phyloP scores from a whole-genome alignment of 1,284 basidiomycete genomes.

The Rugosomyces carneus region DNA sequence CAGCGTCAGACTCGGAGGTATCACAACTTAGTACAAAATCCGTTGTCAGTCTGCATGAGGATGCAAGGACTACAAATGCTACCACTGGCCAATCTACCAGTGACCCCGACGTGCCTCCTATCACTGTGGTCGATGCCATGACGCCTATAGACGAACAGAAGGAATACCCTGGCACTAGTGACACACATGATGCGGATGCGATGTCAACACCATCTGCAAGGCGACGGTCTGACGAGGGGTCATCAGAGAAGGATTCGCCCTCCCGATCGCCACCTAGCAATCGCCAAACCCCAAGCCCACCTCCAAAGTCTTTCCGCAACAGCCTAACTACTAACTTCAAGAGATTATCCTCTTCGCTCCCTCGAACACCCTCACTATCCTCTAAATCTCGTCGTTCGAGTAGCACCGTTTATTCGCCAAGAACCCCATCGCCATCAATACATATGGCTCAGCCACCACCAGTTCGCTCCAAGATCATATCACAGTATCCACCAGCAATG shows the following conservation, averaged over 20 bases:
- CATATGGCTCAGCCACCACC: constrained; percentile 20
- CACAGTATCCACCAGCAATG: constrained; percentile 68
- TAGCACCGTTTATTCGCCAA: constrained; percentile 30
- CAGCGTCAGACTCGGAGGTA: constrained; percentile 18
- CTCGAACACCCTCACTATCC: constrained; percentile 44
- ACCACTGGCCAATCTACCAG: constrained; percentile 5
- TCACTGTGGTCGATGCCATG: constrained; percentile 34
- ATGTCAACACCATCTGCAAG: constrained; percentile 8
- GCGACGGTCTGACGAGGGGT: constrained; percentile 13
- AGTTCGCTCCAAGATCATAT: constrained; percentile 34
- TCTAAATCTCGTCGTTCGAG: constrained; percentile 28
- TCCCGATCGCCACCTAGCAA: constrained; percentile 10
- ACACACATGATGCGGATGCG: constrained; percentile 8
- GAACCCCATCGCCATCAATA: constrained; percentile 37
- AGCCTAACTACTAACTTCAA: constrained; percentile 41
- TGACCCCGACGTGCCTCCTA: constrained; percentile 27
- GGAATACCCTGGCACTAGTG: constrained; percentile 3
- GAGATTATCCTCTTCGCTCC: constrained; percentile 49
- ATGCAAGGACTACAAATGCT: constrained; percentile 11
- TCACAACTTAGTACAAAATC: constrained; percentile 7
- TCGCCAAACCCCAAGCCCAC: constrained; percentile 36
- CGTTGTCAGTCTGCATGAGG: constrained; percentile 6
- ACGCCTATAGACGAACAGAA: constrained; percentile 13
- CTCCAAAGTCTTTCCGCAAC: constrained; percentile 43
- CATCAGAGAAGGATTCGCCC: constrained; percentile 8